These are phyloP conservation scores for Beauveria brongniartii DNA, from an alignment of 2,329 filamentous ascomycete genomes.

Conservation along the genomic window DNA sequence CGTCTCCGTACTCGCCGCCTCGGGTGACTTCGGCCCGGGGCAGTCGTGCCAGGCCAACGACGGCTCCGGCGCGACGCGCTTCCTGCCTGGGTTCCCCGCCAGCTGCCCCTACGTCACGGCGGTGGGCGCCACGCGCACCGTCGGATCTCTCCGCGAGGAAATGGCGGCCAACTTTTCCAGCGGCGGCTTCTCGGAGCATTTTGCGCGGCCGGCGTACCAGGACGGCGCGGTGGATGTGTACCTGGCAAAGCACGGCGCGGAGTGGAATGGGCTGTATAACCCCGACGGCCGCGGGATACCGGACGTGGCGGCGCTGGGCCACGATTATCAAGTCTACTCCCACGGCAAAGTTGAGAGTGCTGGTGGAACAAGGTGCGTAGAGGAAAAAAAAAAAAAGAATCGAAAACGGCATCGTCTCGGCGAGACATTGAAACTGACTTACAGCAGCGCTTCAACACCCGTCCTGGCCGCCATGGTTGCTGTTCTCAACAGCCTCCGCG, in stretches of 20 bases:
- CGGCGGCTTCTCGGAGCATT: slow-evolving; percentile 43
- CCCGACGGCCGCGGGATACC: slow-evolving; percentile 48
- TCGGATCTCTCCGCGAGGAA: slow-evolving; percentile 36
- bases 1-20: slow-evolving; percentile 56
- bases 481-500: slow-evolving; percentile 55
- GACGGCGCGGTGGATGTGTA: slow-evolving; percentile 39
- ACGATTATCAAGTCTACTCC: slow-evolving; percentile 25
- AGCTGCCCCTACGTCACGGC: slow-evolving; percentile 53
- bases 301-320: slow-evolving; percentile 50
- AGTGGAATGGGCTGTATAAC: slow-evolving; percentile 42
- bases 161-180: slow-evolving; percentile 43
- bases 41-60: slow-evolving; percentile 29
- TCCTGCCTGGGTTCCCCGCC: slow-evolving; percentile 28
- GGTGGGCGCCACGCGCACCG: slow-evolving; percentile 47
- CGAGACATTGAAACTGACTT: neutral
- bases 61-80: slow-evolving; percentile 24
- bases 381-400: neutral
- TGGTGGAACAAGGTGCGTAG: slow-evolving; percentile 27
- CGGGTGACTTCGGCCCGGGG: slow-evolving; percentile 45
- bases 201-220: slow-evolving; percentile 36
- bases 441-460: slow-evolving; percentile 47
- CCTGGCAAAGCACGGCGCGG: slow-evolving; percentile 31
- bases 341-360: slow-evolving; percentile 18
- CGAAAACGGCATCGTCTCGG: neutral
- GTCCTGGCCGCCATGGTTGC: slow-evolving; percentile 55